These are phyloP conservation scores for Salix arbutifolia DNA, from an alignment of 345 rosid species.

Conservation along the genomic window DNA sequence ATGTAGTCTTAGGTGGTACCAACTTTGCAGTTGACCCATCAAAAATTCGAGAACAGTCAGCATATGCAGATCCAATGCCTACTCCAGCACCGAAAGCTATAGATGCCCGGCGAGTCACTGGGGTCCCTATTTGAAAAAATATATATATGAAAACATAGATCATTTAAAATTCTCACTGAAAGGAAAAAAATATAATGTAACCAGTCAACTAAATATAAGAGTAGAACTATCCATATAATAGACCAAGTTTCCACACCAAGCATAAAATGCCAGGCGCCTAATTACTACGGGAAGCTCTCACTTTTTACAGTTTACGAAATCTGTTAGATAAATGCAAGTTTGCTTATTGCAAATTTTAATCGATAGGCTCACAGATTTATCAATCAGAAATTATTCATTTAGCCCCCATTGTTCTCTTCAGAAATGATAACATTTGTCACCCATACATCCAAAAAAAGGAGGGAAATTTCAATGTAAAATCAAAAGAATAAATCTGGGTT, in stretches of 20 bases:
- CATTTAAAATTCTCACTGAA: background rate
- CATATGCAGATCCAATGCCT: slow-evolving; percentile 87
- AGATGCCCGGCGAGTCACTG: slow-evolving; percentile 78
- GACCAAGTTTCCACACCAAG: background rate
- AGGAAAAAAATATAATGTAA: background rate
- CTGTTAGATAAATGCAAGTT: background rate
- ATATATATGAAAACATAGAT: background rate
- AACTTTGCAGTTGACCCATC: slow-evolving; percentile 46
- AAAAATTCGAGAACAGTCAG: slow-evolving; percentile 65
- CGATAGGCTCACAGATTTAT: background rate
- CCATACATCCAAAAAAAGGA: too few relatives aligned
- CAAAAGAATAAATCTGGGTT: background rate
- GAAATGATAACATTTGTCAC: background rate
- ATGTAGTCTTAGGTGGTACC: slow-evolving; percentile 32
- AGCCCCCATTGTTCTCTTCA: background rate
- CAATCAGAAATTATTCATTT: background rate
- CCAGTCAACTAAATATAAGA: background rate
- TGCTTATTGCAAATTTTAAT: background rate
- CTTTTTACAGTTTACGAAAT: background rate
- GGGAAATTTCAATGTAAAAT: background rate
- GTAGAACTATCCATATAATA: background rate
- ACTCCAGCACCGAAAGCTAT: slow-evolving; percentile 91
- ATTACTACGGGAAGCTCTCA: background rate
- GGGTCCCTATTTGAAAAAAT: slow-evolving; percentile 54
- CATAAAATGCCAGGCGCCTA: background rate